Base-by-base conservation (phyloP, 192 early-diverging fungal species). In the Backusella tuberculispora region DNA sequence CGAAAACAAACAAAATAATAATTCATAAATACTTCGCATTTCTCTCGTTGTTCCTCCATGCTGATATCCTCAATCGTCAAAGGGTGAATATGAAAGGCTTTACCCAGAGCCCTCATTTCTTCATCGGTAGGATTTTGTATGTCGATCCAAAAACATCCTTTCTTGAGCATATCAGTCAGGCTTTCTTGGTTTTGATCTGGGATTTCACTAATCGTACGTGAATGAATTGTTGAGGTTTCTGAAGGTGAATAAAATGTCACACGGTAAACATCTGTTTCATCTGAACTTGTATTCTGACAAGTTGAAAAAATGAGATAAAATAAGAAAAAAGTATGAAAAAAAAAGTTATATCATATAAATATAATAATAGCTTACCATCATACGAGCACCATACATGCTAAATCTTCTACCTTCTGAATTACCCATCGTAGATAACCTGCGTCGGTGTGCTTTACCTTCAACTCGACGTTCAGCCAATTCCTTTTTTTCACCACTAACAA, bases 1-100 rank as follows among this genome's bases (percentile, higher is more conserved):
- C 95, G 87, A 79, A 98, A 96, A 76, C 93, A 92, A 21, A 98
- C 89, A 87, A 98, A 98, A 74, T 94, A 95, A 83, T 99, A 99
- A 74, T 94, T 88, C n/a, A 83, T 78, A 71, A 94, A 97, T 6
- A 91, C 82, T 81, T 99, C 97, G 67, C 95, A 95, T 75, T 98
- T 99, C 85, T 99, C 98, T 14, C 97, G 88, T n/a, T 90, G 89
- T 66, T 96, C 93, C 43, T 95, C 90, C 34, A 90, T 92, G 46
- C 86, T 82, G 69, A 99, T 98, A 80, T 99, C 98, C 84, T 99
- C 95, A n/a, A 86, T 72, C 0, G 93, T 94, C 34, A 95, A 82
- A 9, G 94, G 93, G 78, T 96, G 94, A 48, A 95, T 84, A 44
- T 81, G 86, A 78, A 96, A 91, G 24, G 90, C 74, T 72, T 91